Conservation (phyloP, 768 basidiomycete genomes). For the Tylopilus balloui region DNA sequence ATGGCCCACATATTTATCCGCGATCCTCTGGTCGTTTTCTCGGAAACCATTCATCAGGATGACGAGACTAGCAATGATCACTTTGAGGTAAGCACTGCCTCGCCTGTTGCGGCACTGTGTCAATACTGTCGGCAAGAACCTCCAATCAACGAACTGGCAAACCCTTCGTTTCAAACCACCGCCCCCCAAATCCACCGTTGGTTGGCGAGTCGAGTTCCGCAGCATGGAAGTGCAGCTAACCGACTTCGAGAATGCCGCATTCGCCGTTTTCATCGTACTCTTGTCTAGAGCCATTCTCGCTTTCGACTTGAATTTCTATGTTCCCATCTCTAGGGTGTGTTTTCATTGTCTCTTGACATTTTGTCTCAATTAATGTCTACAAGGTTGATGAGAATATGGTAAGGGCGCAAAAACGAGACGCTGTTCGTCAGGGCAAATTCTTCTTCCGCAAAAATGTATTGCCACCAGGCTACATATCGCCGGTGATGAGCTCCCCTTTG, state of each 20-base stretch:
- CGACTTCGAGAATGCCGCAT: slow-evolving; percentile 98
- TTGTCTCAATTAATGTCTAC: not conserved
- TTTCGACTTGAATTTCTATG: slow-evolving; percentile 90
- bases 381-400: slow-evolving; percentile 98
- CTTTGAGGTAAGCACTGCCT: slow-evolving; percentile 69
- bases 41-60: slow-evolving; percentile 90
- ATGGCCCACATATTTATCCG: slow-evolving; percentile 95
- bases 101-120: not conserved
- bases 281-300: slow-evolving; percentile 89
- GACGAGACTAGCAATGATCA: slow-evolving; percentile 86
- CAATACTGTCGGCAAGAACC: slow-evolving; percentile 53
- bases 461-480: slow-evolving; percentile 42
- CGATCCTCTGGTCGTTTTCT: slow-evolving; percentile 93
- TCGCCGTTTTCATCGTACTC: slow-evolving; percentile 90
- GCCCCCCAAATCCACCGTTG: slow-evolving; percentile 86
- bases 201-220: slow-evolving; percentile 98
- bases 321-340: slow-evolving; percentile 90
- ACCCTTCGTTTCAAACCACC: slow-evolving; percentile 98
- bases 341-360: not conserved
- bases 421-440: slow-evolving; percentile 69
- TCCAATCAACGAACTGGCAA: slow-evolving; percentile 99
- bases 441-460: slow-evolving; percentile 88
- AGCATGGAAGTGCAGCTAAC: slow-evolving; percentile 99
- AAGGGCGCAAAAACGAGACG: slow-evolving; percentile 81
- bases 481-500: slow-evolving; percentile 39